Evolutionary conservation across 179 eudicot genomes (phyloP).

Genomic region (Carnegiea gigantea): DNA sequence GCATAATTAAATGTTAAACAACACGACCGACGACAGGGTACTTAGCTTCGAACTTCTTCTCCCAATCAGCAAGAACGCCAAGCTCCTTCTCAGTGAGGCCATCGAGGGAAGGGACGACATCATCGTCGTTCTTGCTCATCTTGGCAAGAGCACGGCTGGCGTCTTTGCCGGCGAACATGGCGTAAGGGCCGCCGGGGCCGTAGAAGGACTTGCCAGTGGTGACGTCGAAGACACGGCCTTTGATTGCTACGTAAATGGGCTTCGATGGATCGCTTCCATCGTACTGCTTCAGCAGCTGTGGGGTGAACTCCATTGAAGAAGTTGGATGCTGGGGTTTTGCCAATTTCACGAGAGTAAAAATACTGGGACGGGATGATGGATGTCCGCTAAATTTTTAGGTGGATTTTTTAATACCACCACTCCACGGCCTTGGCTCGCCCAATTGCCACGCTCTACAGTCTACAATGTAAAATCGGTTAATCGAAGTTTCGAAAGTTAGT

Average conservation of each 20-base stretch:
- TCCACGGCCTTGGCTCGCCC: background rate
- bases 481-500: too few relatives aligned
- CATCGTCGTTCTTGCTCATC: constrained; percentile 82
- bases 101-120: constrained; percentile 49
- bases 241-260: constrained; percentile 74
- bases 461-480: too few relatives aligned
- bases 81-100: constrained; percentile 82
- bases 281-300: constrained; percentile 53
- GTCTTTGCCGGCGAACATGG: constrained; percentile 88
- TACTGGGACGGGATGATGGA: background rate
- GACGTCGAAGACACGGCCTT: constrained; percentile 75
- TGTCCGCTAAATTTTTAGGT: too few relatives aligned
- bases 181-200: constrained; percentile 85
- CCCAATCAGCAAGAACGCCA: constrained; percentile 81
- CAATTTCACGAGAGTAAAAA: background rate
- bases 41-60: constrained; percentile 86
- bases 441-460: background rate
- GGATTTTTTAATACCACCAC: too few relatives aligned
- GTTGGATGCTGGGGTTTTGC: background rate
- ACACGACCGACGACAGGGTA: constrained; percentile 82
- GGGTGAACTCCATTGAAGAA: constrained; percentile 56
- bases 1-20: constrained; percentile 8
- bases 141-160: constrained; percentile 91
- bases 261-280: constrained; percentile 70
- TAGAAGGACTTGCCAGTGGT: constrained; percentile 66